Evolutionary conservation across 2,329 filamentous ascomycete genomes (phyloP), one percentile per base, ranked within the genome.

Genomic region (Leptographium procerum): DNA sequence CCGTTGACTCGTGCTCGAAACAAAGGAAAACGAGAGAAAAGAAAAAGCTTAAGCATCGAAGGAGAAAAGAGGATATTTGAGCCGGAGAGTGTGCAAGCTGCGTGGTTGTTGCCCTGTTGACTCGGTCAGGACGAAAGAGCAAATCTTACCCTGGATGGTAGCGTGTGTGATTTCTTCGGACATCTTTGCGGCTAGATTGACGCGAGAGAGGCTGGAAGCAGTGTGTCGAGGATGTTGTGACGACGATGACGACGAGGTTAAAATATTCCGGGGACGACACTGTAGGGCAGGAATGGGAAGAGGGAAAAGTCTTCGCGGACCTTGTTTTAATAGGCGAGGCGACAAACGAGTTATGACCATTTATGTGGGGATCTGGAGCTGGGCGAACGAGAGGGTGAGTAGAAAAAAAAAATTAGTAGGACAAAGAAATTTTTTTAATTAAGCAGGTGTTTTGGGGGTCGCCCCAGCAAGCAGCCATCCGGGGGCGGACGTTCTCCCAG

Each of bases 131-230:
- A 43, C 8, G 16, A 28, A 13, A 47, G 70, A n/a, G n/a, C n/a
- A n/a, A n/a, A n/a, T n/a, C 73, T 65, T 77, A 86, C 85, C 84
- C 77, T 88, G 82, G 79, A 89, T 89, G 70, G 86, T 89, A 72
- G 84, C 83, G 80, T 89, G 86, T 65, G 79, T 81, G 73, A 88
- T 82, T 70, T 88, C 81, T 73, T 88, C 81, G 73, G 77, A 75
- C 86, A 89, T 89, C 68, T 69, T 83, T 72, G 52, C 48, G 13
- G 52, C 19, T 33, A 40, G 53, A 19, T 22, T 9, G 52, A 3
- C 6, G 52, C 10, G 24, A 43, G 16, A 24, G 31, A 11, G 19
- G 22, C 19, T 36, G 14, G 14, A 28, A 2, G 34, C 40, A n/a
- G 10, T 19, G 16, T n/a, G 40, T n/a, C 40, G 19, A 9, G 6